These are phyloP conservation scores for Aspergillus nomiae DNA, from an alignment of 2,329 filamentous ascomycete genomes.

Conservation along the genomic window DNA sequence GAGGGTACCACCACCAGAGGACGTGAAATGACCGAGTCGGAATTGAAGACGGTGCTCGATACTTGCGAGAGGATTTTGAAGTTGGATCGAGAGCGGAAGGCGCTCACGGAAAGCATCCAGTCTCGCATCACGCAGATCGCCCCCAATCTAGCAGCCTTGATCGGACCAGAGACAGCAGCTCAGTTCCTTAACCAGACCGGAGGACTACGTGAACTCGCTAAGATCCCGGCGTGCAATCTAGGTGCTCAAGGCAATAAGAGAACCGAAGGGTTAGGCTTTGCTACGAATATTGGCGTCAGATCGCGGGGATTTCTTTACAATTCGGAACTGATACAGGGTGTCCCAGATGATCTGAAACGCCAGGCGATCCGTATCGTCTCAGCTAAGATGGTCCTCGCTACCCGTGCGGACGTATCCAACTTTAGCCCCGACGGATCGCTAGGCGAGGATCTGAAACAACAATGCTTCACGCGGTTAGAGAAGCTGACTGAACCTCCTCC, in stretches of 20 bases:
- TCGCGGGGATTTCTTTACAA: constrained; percentile 94
- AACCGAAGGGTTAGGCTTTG: constrained; percentile 76
- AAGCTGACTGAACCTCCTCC: constrained; percentile 90
- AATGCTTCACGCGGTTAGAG: constrained; percentile 82
- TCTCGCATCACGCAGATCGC: constrained; percentile 96
- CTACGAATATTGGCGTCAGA: constrained; percentile 86
- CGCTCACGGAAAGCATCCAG: constrained; percentile 89
- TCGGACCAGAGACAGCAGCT: constrained; percentile 89
- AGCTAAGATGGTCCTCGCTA: constrained; percentile 90
- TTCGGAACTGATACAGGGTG: constrained; percentile 81
- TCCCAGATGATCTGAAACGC: constrained; percentile 83
- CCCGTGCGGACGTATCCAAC: constrained; percentile 84
- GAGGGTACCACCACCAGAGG: constrained; percentile 91
- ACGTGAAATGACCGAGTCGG: constrained; percentile 70
- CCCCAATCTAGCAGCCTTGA: constrained; percentile 85
- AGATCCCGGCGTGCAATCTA: constrained; percentile 91
- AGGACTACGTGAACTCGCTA: constrained; percentile 82
- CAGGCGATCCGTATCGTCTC: constrained; percentile 95
- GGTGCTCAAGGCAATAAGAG: constrained; percentile 89
- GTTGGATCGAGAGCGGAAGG: constrained; percentile 82
- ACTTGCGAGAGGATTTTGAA: constrained; percentile 88
- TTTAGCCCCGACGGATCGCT: constrained; percentile 78
- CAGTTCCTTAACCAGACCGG: constrained; percentile 95
- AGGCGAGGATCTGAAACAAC: constrained; percentile 77
- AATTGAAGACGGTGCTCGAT: constrained; percentile 71